Evolutionary conservation across 352 stramenopile genomes (phyloP).

Genomic region (Phytophthora aleatoria): DNA sequence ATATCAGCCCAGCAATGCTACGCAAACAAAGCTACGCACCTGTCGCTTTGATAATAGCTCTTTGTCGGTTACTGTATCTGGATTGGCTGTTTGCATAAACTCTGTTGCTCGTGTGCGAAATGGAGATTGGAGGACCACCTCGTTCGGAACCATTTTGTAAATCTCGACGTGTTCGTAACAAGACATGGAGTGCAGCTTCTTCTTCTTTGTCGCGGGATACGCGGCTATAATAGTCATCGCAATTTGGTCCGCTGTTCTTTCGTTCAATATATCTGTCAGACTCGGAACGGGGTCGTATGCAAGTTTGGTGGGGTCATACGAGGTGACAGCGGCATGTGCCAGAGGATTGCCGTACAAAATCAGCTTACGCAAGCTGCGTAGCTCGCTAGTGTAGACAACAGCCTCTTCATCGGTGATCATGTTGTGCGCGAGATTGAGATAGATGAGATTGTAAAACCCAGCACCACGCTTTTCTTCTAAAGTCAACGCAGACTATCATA

Average conservation of each 20-base stretch:
- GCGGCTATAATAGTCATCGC: conserved; percentile 52
- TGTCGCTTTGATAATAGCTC: conserved; percentile 30
- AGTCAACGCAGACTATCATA: conserved; percentile 47
- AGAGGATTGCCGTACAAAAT: conserved; percentile 82
- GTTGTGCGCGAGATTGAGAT: conserved; percentile 81
- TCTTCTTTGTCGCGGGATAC: conserved; percentile 75
- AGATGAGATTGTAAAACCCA: conserved; percentile 70
- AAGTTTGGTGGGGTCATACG: conserved; percentile 66
- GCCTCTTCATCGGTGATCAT: conserved; percentile 55
- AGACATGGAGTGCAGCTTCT: conserved; percentile 43
- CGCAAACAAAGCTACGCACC: conserved; percentile 10
- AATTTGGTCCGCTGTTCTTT: conserved; percentile 31
- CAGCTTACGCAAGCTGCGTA: conserved; percentile 67
- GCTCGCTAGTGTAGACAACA: conserved; percentile 49
- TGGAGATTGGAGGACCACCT: conserved; percentile 52
- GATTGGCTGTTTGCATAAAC: conserved; percentile 41
- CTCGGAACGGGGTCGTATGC: conserved; percentile 72
- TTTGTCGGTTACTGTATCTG: conserved; percentile 28
- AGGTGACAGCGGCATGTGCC: conserved; percentile 59
- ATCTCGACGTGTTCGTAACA: conserved; percentile 82
- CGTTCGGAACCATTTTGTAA: conserved; percentile 82
- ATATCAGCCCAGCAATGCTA: not conserved
- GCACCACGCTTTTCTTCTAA: conserved; percentile 63
- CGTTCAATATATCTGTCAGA: conserved; percentile 48
- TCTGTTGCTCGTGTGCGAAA: conserved; percentile 57